Evolutionary conservation across 2,329 filamentous ascomycete species (phyloP).

Genomic region (Calonectria henricotiae): DNA sequence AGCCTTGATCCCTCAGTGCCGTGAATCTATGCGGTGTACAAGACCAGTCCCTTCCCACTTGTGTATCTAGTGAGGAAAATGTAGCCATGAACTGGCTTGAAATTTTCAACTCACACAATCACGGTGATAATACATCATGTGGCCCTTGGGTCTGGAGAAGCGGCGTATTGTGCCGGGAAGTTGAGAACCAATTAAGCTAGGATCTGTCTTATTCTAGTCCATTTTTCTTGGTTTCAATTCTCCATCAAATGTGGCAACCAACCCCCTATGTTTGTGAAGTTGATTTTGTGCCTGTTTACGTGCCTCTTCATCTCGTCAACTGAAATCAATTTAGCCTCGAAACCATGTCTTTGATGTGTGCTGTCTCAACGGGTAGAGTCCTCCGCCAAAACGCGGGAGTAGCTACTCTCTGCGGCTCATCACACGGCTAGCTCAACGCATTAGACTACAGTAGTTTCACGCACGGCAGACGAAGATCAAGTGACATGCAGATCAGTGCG

Average conservation of each 20-base stretch:
- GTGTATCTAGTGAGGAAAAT: neutral
- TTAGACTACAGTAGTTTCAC: constrained; percentile 24
- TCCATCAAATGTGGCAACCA: constrained; percentile 6
- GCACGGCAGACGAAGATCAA: neutral
- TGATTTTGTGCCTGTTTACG: neutral
- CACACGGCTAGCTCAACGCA: constrained; percentile 11
- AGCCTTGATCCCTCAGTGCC: constrained; percentile 3
- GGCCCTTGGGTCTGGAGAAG: no score
- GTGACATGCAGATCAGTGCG: neutral
- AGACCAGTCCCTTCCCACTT: neutral
- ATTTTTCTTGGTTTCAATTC: constrained; percentile 11
- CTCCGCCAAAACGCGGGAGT: constrained; percentile 17
- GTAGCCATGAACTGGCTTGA: constrained; percentile 13
- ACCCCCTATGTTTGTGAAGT: neutral
- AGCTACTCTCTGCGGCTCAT: constrained; percentile 9
- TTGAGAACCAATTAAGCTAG: constrained; percentile 5
- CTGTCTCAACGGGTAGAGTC: neutral
- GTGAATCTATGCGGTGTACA: constrained; percentile 2
- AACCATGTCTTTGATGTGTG: constrained; percentile 19
- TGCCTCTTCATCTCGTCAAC: neutral
- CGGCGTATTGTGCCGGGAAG: neutral
- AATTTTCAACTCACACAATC: neutral
- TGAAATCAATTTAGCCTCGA: neutral
- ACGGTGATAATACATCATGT: neutral
- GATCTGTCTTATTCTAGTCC: neutral